Evolutionary conservation across 306 rosid genomes (phyloP).

Genomic region (Lathyrus aphaca): DNA sequence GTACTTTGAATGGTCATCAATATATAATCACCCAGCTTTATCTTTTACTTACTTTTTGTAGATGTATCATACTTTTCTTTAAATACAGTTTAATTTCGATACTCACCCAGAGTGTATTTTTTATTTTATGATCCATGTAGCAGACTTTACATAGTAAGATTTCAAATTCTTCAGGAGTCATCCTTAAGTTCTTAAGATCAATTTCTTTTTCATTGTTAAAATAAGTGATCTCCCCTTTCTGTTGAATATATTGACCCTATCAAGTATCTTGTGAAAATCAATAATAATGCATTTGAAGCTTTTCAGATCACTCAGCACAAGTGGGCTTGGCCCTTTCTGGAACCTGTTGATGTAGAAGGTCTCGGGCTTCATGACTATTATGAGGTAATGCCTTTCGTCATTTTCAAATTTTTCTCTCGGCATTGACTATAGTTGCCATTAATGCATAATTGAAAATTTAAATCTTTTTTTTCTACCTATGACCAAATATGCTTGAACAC

Average conservation of each 20-base stretch:
- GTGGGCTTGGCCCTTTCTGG: constrained; percentile 78
- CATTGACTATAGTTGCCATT: background rate
- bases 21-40: constrained; percentile 2
- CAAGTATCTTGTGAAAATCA: constrained; percentile 13
- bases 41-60: background rate
- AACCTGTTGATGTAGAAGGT: constrained; percentile 86
- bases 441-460: constrained; percentile 16
- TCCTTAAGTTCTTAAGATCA: constrained; percentile 4
- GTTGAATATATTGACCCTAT: background rate
- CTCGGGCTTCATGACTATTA: constrained; percentile 77
- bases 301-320: constrained; percentile 74
- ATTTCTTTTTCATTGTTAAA: constrained; percentile 14
- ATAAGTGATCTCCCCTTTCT: background rate
- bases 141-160: background rate
- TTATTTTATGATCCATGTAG: constrained; percentile 4
- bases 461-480: constrained; percentile 4
- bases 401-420: constrained; percentile 3
- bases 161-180: constrained; percentile 10
- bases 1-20: background rate
- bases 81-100: background rate
- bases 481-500: constrained; percentile 1
- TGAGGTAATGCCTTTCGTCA: constrained; percentile 53
- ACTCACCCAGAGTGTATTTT: background rate
- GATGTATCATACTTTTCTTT: background rate
- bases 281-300: constrained; percentile 32